Base-by-base conservation (phyloP, 805 yeast species). In the Candida ponderosae region DNA sequence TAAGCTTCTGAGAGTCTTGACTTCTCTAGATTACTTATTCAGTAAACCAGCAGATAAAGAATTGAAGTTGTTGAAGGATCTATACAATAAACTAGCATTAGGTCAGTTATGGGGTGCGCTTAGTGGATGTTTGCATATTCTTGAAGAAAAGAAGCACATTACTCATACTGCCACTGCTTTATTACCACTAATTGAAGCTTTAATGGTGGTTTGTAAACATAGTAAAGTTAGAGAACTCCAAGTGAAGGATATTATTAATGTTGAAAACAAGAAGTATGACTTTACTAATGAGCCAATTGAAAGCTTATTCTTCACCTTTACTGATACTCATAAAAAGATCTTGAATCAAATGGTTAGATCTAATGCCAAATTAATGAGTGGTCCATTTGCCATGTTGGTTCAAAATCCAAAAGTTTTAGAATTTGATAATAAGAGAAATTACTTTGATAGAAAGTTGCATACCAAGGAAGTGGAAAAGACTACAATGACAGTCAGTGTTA, bases 121-220 rank as follows among this genome's bases (percentile, higher is more conserved):
- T 33, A 81, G 93, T 61, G 83, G 76, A 35, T 79, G 86, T 46
- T 63, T 87, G 48, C 60, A 76, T 31, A 66, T 71, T 6, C 63
- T 84, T 40, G 90, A 81, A 50, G 77, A 72, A 18, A 71, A 73
- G 30, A 67, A 72, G 14, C 65, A 66, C 14, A 60, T 80, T 44
- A 63, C 74, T 18, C 76, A 77, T 33, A 75, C 86, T 32, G 88
- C 95, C 0, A 81, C 95, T 1, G 81, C 85, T 1, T 60, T 89
- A 18, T 65, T 90, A 18, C 97, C 97, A 0, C 59, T 88, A 42
- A 86, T 90, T 42, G 98, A 90, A 56, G 79, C 96, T 0, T 66
- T 93, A 39, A 87, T 93, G 95, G 95, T 90, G 35, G 93, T 93
- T n/a, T 88, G 96, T 60, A 89, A 89, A 52, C 94, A 85, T 51